Evolutionary conservation across 2,329 filamentous ascomycete species (phyloP), one percentile per base, ranked within the genome.

Genomic region (Microcyclosporella mali): DNA sequence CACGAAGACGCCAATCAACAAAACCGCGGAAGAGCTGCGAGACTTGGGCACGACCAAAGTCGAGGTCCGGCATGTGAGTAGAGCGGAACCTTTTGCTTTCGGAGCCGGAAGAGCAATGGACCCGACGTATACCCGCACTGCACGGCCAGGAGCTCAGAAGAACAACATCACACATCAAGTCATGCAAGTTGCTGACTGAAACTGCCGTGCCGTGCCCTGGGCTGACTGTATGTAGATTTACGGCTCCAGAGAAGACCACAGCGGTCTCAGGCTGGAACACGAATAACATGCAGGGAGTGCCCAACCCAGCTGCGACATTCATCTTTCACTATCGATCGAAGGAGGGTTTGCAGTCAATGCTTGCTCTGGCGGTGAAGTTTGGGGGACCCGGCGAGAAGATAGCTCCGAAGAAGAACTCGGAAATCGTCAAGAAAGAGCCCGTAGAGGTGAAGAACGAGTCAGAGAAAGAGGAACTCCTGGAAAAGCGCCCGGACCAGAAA

Each of bases 41-140:
- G 43, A 48, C 11, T 18, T 49, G n/a, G 46, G 46, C 4, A 49
- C 46, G 2, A 46, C 43, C 40, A 49, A 46, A 21, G 19, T 49
- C 29, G 40, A 37, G 16, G 32, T 46, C 18, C 41, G 35, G 8
- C 46, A 46, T 35, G 46, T 49, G 28, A 46, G 40, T 27, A 43
- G 43, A 30, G 32, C 38, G 32, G 32, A 42, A 14, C 15, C 34
- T 14, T 35, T 46, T 18, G 17, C 3, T 9, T 39, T 46, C 31
- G 39, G 44, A 8, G 18, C 19, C 9, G 19, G 17, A 3, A 16
- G 14, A 14, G 33, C 7, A 7, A 17, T 18, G 19, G 34, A 25
- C 3, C 11, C 15, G 9, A 18, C n/a, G 11, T 18, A 25, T 28
- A 21, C 11, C 4, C 21, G n/a, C 27, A 25, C n/a, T 15, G 21